Conservation (phyloP, 2,329 filamentous ascomycete species). For the Didymella glomerata region DNA sequence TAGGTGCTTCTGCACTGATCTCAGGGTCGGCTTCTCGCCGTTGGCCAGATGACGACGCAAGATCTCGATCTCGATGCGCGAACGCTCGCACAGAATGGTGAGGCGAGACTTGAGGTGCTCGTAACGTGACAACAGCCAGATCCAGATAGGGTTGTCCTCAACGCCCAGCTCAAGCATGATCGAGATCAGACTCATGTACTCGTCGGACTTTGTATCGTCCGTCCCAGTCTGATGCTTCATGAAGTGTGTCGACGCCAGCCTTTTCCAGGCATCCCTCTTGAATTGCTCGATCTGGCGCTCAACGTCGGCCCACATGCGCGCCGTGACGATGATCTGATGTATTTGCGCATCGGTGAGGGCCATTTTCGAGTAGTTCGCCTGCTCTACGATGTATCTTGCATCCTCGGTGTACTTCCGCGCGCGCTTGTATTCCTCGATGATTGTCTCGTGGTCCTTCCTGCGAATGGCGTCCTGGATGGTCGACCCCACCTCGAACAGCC, state of each 20-base stretch:
- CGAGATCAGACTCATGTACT: conserved; percentile 91
- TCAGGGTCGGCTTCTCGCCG: conserved; percentile 73
- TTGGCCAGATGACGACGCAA: conserved; percentile 81
- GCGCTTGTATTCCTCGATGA: conserved; percentile 85
- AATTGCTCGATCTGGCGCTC: conserved; percentile 85
- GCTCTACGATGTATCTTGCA: conserved; percentile 71
- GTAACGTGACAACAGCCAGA: conserved; percentile 90
- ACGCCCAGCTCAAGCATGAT: conserved; percentile 92
- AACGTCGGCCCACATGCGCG: conserved; percentile 94
- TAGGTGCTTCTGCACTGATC: conserved; percentile 77
- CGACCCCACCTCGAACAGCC: conserved; percentile 81
- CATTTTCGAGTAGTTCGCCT: conserved; percentile 57
- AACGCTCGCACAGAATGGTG: conserved; percentile 79
- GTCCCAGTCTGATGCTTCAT: conserved; percentile 56
- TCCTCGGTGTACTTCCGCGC: conserved; percentile 85
- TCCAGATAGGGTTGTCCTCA: conserved; percentile 94
- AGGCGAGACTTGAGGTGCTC: conserved; percentile 91
- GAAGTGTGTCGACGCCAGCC: conserved; percentile 72
- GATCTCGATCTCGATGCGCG: conserved; percentile 91
- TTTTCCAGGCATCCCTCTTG: conserved; percentile 89
- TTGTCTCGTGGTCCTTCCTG: conserved; percentile 85
- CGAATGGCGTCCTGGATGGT: conserved; percentile 85
- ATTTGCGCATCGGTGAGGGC: conserved; percentile 79
- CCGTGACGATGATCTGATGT: conserved; percentile 86
- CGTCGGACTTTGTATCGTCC: conserved; percentile 69